Evolutionary conservation across 75 land plant genomes (phyloP), one percentile per base, ranked within the genome.

Genomic region (Pinus albicaulis): DNA sequence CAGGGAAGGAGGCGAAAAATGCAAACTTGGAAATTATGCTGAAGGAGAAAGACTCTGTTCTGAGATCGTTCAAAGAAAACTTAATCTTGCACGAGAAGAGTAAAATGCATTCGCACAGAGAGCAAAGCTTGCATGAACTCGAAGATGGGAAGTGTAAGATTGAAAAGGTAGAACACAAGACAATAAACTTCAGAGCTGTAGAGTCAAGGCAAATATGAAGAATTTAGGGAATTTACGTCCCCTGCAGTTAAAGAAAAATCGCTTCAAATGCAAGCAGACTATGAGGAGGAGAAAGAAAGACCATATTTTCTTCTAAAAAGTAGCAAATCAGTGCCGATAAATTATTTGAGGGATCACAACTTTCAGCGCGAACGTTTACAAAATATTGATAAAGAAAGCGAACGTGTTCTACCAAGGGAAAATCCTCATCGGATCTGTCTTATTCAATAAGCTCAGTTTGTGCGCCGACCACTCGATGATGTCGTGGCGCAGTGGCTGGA

Each of bases 41-140:
- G 36, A 1, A 82, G 60, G 76, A 84, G 52, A 74, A 76, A 38
- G 88, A 92, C 55, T 74, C 58, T 62, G 87, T 88, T 56, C 59
- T 90, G 58, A 68, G 53, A 59, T 81, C 82, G 31, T 34, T 85
- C 65, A 83, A 87, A 64, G 85, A 85, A 63, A 75, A 85, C 26
- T 53, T 81, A 4, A 57, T 48, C 19, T 77, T 78, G 4, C 57
- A 69, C 4, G 72, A 28, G 5, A 73, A 55, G 44, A 58, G 57
- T 81, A 56, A 25, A 68, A 71, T 55, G 80, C 80, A 59, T 19
- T 53, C 20, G 26, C n/a, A 28, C 11, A 75, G 44, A 26, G 25
- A 57, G n/a, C 7, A 28, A 23, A 28, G 17, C 20, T 52, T 41
- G 34, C 64, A 55, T 15, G 75, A 84, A 75, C 81, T 76, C 28